Evolutionary conservation across 106 monocot species (phyloP).

Genomic region (Dendrobium catenatum): DNA sequence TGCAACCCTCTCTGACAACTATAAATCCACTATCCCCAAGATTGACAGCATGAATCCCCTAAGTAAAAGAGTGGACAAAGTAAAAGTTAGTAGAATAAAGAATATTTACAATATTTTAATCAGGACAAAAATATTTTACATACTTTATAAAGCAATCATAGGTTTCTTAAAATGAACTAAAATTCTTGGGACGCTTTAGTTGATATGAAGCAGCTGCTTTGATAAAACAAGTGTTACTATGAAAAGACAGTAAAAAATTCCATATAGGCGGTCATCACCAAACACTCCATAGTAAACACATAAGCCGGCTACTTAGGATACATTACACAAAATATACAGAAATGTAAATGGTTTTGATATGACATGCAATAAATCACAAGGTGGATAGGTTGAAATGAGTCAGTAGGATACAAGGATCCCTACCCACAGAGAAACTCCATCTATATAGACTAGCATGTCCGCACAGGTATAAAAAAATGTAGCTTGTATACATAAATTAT

Average conservation of each 20-base stretch:
- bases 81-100: neutral
- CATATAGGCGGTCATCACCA: neutral
- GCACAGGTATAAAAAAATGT: neutral
- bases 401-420: neutral
- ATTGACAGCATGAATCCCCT: constrained; percentile 14
- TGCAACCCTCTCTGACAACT: constrained; percentile 12
- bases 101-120: neutral
- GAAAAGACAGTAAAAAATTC: neutral
- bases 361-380: neutral
- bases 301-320: neutral
- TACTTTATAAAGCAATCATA: neutral
- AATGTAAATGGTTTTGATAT: neutral
- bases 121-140: neutral
- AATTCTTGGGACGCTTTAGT: neutral
- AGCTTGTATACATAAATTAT: neutral
- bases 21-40: constrained; percentile 15
- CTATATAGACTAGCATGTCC: neutral
- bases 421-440: neutral
- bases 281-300: neutral
- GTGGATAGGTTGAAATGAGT: neutral
- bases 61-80: neutral
- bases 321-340: neutral
- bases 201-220: neutral
- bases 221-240: neutral
- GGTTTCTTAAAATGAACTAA: neutral